Conservation (phyloP, 2,329 filamentous ascomycete genomes). For the Aspergillus fumigatiaffinis region DNA sequence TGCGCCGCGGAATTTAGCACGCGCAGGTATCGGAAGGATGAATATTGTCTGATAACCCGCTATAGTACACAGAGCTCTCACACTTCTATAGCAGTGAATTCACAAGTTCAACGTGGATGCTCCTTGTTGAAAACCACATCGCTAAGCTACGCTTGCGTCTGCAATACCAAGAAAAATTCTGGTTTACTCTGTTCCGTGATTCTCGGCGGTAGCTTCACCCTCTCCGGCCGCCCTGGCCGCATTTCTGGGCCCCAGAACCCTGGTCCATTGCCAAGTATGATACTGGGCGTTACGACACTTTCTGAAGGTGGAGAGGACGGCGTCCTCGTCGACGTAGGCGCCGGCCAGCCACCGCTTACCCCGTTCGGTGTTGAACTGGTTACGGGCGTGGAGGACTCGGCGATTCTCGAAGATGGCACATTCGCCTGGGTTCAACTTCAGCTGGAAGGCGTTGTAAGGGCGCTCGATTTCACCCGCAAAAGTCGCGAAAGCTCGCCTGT, state of each 20-base stretch:
- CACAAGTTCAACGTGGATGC: neutral
- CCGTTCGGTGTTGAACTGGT: slow-evolving; percentile 61
- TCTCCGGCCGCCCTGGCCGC: too few species aligned
- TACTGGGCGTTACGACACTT: slow-evolving; percentile 8
- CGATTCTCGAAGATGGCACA: slow-evolving; percentile 92
- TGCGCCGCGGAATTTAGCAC: neutral
- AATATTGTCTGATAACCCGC: too few species aligned
- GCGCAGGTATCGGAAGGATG: too few species aligned
- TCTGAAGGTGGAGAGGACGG: slow-evolving; percentile 48
- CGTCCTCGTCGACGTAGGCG: slow-evolving; percentile 71
- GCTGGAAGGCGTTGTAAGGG: slow-evolving; percentile 59
- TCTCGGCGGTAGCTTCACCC: neutral
- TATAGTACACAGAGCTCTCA: too few species aligned
- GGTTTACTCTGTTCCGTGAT: neutral
- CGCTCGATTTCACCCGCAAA: slow-evolving; percentile 61
- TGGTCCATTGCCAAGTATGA: neutral
- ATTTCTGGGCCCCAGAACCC: too few species aligned
- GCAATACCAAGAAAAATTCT: neutral
- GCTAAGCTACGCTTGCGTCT: neutral
- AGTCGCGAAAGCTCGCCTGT: slow-evolving; percentile 47
- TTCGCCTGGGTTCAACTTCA: slow-evolving; percentile 73
- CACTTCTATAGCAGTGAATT: neutral
- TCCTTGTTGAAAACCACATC: neutral
- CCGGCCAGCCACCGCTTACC: slow-evolving; percentile 81
- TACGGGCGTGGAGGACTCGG: slow-evolving; percentile 77